These are phyloP conservation scores for Mycena rebaudengoi DNA, from an alignment of 768 basidiomycete genomes.

Conservation along the genomic window DNA sequence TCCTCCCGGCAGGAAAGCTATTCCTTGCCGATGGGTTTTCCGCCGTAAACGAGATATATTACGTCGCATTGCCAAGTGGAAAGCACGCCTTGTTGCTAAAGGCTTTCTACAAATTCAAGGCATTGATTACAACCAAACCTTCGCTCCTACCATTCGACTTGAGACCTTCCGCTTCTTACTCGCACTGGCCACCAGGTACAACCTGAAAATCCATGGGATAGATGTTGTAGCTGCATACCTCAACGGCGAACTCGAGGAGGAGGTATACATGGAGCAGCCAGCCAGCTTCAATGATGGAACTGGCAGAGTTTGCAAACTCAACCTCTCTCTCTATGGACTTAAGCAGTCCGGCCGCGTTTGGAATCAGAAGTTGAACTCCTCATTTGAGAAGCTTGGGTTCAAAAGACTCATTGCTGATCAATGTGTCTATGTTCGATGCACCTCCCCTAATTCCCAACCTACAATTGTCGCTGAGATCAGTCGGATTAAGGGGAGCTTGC, in stretches of 20 bases:
- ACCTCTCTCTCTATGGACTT: background rate
- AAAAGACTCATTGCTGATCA: background rate
- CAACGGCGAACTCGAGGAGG: constrained; percentile 38
- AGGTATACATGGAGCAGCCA: constrained; percentile 43
- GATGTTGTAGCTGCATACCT: constrained; percentile 41
- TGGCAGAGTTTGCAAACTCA: background rate
- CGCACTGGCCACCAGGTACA: constrained; percentile 23
- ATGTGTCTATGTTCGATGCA: background rate
- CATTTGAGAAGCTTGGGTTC: background rate
- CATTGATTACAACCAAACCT: constrained; percentile 40
- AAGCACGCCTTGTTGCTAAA: constrained; percentile 44
- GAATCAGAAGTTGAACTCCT: background rate
- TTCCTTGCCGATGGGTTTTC: constrained; percentile 44
- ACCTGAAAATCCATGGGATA: constrained; percentile 39
- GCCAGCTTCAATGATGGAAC: constrained; percentile 32
- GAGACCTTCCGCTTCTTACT: constrained; percentile 29
- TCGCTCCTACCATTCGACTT: constrained; percentile 23
- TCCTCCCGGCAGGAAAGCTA: constrained; percentile 29
- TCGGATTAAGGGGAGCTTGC: background rate
- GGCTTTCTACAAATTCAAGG: constrained; percentile 44
- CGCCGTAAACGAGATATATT: constrained; percentile 40
- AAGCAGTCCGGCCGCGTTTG: background rate
- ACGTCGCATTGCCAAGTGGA: too few relatives aligned
- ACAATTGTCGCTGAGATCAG: background rate
- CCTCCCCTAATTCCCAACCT: background rate